A percentile compares a stretch with the other conserved stretches of the same genome.
Evolutionary conservation across 208 protist species (phyloP).

Genomic region (Porcisia deanei): DNA sequence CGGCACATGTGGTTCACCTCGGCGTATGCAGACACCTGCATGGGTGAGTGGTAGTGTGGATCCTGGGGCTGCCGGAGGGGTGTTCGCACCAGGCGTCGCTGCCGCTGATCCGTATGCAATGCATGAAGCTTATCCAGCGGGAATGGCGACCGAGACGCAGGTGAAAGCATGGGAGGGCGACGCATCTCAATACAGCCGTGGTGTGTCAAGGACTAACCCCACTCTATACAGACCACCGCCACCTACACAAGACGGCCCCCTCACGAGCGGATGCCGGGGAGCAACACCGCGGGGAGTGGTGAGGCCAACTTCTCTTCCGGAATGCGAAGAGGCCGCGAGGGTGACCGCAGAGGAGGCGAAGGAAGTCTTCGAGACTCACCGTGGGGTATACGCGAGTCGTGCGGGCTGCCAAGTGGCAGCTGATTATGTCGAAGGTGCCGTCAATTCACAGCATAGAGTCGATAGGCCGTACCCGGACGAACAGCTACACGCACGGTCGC

Average conservation of each 20-base stretch:
- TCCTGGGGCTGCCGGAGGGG: neutral
- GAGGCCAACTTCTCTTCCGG: neutral
- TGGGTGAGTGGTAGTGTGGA: neutral
- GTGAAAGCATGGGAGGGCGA: neutral
- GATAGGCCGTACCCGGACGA: neutral
- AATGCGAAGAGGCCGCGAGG: neutral
- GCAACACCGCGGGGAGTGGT: neutral
- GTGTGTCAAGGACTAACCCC: neutral
- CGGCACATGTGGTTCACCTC: neutral
- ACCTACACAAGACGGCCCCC: neutral
- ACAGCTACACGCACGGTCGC: neutral
- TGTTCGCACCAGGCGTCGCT: neutral
- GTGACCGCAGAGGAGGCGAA: neutral
- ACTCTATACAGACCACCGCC: neutral
- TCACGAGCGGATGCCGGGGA: neutral
- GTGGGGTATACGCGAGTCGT: neutral
- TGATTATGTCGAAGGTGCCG: neutral
- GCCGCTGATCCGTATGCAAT: slow-evolving; percentile 1
- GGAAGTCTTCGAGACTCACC: neutral
- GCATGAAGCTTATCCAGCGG: neutral
- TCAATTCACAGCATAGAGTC: neutral
- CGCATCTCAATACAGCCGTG: neutral
- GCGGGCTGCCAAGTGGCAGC: neutral
- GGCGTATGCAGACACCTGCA: neutral
- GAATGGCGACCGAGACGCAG: neutral